phyloP scores from a whole-genome alignment of 2,329 filamentous ascomycete species.

The Clonostachys sp. region DNA sequence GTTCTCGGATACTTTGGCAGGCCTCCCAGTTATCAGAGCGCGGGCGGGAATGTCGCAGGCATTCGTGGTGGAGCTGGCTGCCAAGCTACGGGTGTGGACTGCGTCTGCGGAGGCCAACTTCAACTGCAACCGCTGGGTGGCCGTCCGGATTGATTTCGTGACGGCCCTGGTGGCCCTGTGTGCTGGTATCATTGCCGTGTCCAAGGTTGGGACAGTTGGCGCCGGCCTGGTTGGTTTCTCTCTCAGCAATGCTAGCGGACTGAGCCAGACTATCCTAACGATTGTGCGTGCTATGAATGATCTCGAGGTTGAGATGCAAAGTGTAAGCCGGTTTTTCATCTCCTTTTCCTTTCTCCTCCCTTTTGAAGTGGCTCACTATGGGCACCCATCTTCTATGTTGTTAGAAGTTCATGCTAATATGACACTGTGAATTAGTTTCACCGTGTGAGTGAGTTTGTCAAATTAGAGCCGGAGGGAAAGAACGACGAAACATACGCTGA shows the following conservation, averaged over 20 bases:
- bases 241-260: conserved; percentile 47
- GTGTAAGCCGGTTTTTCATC: conserved; percentile 26
- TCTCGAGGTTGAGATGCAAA: conserved; percentile 52
- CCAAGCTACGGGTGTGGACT: conserved; percentile 40
- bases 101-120: conserved; percentile 43
- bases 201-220: conserved; percentile 1
- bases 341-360: not conserved
- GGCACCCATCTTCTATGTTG: not conserved
- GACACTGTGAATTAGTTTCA: conserved; percentile 28
- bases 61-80: conserved; percentile 44
- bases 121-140: conserved; percentile 55
- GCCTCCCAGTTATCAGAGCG: conserved; percentile 46
- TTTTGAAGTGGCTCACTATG: not conserved
- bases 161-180: conserved; percentile 45
- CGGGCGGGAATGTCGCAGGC: conserved; percentile 38
- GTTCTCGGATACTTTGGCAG: conserved; percentile 47
- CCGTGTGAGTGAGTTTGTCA: conserved; percentile 43
- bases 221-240: conserved; percentile 20
- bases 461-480: conserved; percentile 38
- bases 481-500: conserved; percentile 30
- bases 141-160: conserved; percentile 47
- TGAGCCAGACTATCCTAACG: conserved; percentile 45
- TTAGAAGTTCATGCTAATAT: not conserved
- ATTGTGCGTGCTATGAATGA: conserved; percentile 51
- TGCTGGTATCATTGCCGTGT: conserved; percentile 46